Conservation (phyloP, 257 asterid species). For the Knoxia roxburghii region DNA sequence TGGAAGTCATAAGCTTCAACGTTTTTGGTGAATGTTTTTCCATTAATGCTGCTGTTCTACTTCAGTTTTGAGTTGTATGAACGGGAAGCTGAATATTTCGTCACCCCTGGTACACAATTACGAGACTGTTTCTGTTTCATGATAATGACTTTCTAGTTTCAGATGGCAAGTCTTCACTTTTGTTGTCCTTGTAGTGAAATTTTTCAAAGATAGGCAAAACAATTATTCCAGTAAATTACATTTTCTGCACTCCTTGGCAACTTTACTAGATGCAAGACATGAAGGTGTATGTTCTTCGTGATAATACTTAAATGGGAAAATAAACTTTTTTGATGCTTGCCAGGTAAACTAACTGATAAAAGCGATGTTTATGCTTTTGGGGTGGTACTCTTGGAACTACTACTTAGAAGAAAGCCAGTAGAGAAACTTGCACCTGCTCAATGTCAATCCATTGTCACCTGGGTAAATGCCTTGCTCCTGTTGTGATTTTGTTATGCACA, state of each 20-base stretch:
- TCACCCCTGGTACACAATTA: neutral
- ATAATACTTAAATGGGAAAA: neutral
- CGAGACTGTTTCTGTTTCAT: neutral
- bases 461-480: constrained; percentile 36
- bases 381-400: constrained; percentile 70
- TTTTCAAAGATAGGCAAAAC: neutral
- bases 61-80: neutral
- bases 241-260: neutral
- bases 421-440: constrained; percentile 54
- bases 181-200: neutral
- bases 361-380: constrained; percentile 83
- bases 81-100: neutral
- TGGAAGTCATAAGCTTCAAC: neutral
- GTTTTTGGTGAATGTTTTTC: neutral
- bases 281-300: neutral
- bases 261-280: neutral
- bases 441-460: constrained; percentile 63
- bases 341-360: constrained; percentile 66
- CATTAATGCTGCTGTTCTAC: neutral
- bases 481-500: neutral
- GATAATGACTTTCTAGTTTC: neutral
- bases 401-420: constrained; percentile 60
- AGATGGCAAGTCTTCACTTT: neutral
- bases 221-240: neutral
- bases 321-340: neutral